Evolutionary conservation across 495 filamentous ascomycete genomes (phyloP).

Genomic region (Penicillium macrosclerotiorum): DNA sequence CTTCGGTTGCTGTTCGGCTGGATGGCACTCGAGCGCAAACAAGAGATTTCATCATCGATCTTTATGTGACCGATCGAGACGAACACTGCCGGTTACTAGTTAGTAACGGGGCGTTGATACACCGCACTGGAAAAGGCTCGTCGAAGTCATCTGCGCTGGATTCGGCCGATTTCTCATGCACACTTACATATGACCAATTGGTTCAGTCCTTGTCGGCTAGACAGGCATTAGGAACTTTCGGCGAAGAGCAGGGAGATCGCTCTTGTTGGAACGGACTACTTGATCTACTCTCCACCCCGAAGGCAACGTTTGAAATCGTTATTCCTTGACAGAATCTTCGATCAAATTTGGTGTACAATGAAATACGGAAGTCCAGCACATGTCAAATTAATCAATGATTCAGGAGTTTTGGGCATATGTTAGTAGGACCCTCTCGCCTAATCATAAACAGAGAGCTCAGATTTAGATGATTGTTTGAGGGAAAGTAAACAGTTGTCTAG

Average conservation of each 20-base stretch:
- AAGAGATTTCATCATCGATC: constrained; percentile 6
- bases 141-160: not conserved
- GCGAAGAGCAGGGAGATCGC: not conserved
- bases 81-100: constrained; percentile 12
- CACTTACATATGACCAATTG: not conserved
- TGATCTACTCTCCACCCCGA: not conserved
- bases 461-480: too few species aligned
- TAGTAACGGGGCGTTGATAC: constrained; percentile 16
- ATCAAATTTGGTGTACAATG: not conserved
- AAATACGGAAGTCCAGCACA: not conserved
- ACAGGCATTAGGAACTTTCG: not conserved
- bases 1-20: constrained; percentile 11
- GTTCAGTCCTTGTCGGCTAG: not conserved
- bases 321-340: not conserved
- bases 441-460: too few species aligned
- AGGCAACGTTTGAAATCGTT: constrained; percentile 1
- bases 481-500: too few species aligned
- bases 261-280: not conserved
- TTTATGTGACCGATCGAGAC: constrained; percentile 10
- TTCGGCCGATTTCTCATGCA: not conserved
- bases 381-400: not conserved
- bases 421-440: not conserved
- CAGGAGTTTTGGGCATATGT: not conserved
- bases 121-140: constrained; percentile 1
- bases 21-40: constrained; percentile 10